Evolutionary conservation across 768 basidiomycete species (phyloP), one percentile per base, ranked within the genome.

Genomic region (Auricularia sp.): DNA sequence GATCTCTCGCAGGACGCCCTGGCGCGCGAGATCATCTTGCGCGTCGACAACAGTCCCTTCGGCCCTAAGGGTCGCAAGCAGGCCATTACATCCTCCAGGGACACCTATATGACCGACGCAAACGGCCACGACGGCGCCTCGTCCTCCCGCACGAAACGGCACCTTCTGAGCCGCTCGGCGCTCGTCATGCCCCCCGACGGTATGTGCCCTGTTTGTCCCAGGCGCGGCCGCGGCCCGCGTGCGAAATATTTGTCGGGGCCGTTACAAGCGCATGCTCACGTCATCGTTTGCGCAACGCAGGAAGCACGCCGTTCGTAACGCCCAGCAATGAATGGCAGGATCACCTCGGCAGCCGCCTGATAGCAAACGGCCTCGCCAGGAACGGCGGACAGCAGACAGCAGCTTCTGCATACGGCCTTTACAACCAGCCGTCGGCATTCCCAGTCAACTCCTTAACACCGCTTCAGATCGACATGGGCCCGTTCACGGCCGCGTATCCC

Each of bases 41-140:
- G 90, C 35, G 90, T 93, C n/a, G 88, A 92, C 72, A 81, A 83
- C 68, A 87, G 88, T 11, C 80, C 87, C 0, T 93, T 92, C 71
- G 91, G 91, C 36, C 81, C 84, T 69, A 85, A 83, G 70, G 88
- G 88, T 36, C 83, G 88, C 29, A 29, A 35, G 56, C 56, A 33
- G 29, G 18, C 56, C 11, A 23, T 21, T 8, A 23, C 43, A 4
- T 14, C 36, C 23, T 62, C 61, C 35, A 18, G 61, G 14, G 61
- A 62, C 11, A 36, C 61, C 6, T 42, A 39, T 23, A 14, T 62
- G 39, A 18, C n/a, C 0, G 43, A 62, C 35, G 21, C 21, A 23
- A 34, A 62, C 39, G 61, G 39, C 23, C 8, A 14, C 29, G 61
- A 62, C 39, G 61, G 39, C 23, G 8, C 56, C 29, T 35, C 56